Conservation (phyloP, 495 filamentous ascomycete species). For the Lichina pygmaea region DNA sequence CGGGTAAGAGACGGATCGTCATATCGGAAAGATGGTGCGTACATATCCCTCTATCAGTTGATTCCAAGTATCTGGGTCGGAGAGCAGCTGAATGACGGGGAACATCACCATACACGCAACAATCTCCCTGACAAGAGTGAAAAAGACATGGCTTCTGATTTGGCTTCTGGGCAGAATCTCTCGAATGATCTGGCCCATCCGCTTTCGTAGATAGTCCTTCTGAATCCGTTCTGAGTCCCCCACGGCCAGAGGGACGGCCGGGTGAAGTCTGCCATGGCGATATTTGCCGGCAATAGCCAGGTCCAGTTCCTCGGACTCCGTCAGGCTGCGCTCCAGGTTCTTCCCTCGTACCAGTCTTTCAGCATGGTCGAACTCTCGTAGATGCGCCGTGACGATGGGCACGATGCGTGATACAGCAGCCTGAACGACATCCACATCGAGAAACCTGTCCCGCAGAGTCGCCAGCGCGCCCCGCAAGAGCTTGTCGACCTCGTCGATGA, state of each 20-base stretch:
- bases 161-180: slow-evolving; percentile 45
- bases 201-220: slow-evolving; percentile 60
- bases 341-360: slow-evolving; percentile 68
- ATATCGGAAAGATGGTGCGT: slow-evolving; percentile 4
- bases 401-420: slow-evolving; percentile 55
- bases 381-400: slow-evolving; percentile 72
- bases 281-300: slow-evolving; percentile 85
- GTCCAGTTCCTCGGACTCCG: slow-evolving; percentile 88
- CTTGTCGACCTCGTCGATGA: slow-evolving; percentile 63
- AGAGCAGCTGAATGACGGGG: slow-evolving; percentile 39
- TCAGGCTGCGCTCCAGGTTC: slow-evolving; percentile 66
- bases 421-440: slow-evolving; percentile 52
- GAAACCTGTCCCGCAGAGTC: slow-evolving; percentile 38
- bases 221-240: slow-evolving; percentile 59
- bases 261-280: slow-evolving; percentile 65
- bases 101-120: slow-evolving; percentile 50
- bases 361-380: slow-evolving; percentile 74
- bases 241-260: slow-evolving; percentile 57
- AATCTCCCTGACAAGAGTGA: slow-evolving; percentile 60
- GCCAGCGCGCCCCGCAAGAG: slow-evolving; percentile 48
- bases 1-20: not conserved
- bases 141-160: slow-evolving; percentile 51
- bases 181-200: slow-evolving; percentile 43
- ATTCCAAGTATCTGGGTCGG: slow-evolving; percentile 94
- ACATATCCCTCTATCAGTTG: slow-evolving; percentile 71